These are phyloP conservation scores for Salix viminalis DNA, from an alignment of 345 rosid genomes.

Conservation along the genomic window DNA sequence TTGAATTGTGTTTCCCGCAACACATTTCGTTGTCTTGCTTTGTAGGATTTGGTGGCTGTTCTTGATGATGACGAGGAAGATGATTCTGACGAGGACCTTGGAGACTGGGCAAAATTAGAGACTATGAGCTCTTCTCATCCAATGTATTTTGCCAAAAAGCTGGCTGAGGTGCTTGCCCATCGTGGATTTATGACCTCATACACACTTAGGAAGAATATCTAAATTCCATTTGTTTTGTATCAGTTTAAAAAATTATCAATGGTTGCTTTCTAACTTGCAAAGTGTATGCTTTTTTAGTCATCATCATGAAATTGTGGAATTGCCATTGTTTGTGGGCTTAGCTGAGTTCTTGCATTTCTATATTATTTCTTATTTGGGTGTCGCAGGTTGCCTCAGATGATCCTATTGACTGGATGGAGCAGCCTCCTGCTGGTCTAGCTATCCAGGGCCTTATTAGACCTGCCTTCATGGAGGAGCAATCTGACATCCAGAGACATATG, in stretches of 20 bases:
- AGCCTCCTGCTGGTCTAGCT: conserved; percentile 79
- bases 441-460: conserved; percentile 83
- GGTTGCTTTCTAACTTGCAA: neutral
- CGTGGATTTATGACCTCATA: neutral
- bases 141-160: conserved; percentile 77
- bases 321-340: neutral
- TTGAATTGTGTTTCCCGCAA: conserved; percentile 6
- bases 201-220: neutral
- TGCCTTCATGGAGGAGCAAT: conserved; percentile 64
- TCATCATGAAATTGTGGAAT: neutral
- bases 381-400: conserved; percentile 70
- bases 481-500: conserved; percentile 57
- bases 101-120: conserved; percentile 90
- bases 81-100: conserved; percentile 53
- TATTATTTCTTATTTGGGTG: conserved; percentile 11
- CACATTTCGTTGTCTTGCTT: conserved; percentile 16
- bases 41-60: conserved; percentile 69
- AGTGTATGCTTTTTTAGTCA: neutral
- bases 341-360: conserved; percentile 10
- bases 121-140: conserved; percentile 94
- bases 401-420: conserved; percentile 84
- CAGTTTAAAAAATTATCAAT: neutral
- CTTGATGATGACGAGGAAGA: conserved; percentile 58
- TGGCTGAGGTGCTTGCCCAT: conserved; percentile 51
- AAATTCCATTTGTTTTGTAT: conserved; percentile 1